Conservation (phyloP, 2,329 filamentous ascomycete genomes). For the Claviceps purpurea region DNA sequence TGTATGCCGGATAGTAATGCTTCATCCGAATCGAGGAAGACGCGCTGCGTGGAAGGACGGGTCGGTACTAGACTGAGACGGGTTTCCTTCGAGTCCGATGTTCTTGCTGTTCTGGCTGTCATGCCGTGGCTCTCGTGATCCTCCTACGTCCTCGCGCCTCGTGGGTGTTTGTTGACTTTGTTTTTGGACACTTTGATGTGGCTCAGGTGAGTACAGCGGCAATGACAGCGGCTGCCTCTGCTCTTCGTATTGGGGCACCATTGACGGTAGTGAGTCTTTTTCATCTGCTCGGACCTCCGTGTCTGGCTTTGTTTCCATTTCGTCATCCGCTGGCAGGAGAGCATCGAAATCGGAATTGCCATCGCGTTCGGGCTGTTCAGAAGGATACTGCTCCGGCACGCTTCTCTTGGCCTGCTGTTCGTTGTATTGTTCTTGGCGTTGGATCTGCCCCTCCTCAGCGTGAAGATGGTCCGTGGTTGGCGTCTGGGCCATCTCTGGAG, state of each 20-base stretch:
- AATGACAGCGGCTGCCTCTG: background rate
- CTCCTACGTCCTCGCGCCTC: background rate
- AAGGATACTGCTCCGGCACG: slow-evolving; percentile 36
- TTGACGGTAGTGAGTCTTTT: background rate
- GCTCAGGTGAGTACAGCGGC: background rate
- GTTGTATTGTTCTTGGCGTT: slow-evolving; percentile 35
- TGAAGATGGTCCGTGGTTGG: slow-evolving; percentile 39
- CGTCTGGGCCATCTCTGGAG: slow-evolving; percentile 24
- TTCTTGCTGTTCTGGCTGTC: background rate
- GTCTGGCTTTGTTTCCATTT: slow-evolving; percentile 12
- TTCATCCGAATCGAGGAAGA: slow-evolving; percentile 39
- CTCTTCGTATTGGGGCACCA: slow-evolving; percentile 6
- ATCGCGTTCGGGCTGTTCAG: slow-evolving; percentile 30
- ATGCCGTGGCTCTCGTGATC: background rate
- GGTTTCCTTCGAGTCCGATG: background rate
- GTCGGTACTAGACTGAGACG: background rate
- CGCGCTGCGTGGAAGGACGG: slow-evolving; percentile 42
- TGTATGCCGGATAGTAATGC: too few species aligned
- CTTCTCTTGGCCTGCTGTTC: slow-evolving; percentile 39
- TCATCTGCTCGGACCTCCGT: slow-evolving; percentile 20
- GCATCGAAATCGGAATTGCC: background rate
- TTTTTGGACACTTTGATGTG: background rate
- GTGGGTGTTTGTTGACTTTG: background rate
- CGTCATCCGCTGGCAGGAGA: slow-evolving; percentile 3
- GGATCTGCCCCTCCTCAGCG: slow-evolving; percentile 37